Base-by-base conservation (phyloP, 768 basidiomycete species). In the Phanerochaete carnosa region DNA sequence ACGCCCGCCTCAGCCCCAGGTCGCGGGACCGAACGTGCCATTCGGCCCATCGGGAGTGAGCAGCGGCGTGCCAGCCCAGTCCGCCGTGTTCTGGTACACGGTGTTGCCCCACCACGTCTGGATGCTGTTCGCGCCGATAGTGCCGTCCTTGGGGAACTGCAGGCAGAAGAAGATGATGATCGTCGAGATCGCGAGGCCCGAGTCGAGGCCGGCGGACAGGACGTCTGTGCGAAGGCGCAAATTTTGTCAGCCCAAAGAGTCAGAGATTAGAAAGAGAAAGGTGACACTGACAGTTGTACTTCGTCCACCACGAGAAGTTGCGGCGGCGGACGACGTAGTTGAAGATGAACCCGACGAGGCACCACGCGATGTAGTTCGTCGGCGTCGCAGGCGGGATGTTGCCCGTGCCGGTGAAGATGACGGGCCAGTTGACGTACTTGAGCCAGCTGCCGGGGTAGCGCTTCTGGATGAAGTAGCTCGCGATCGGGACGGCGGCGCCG, bases 101-200 rank as follows among this genome's bases (percentile, higher is more conserved):
- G 74, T 81, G 62, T 90, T 90, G 12, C 89, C 90, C 89, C 88
- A 90, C 90, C 89, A 91, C 2, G 62, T 55, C 61, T 82, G 81
- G 45, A 91, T 69, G 7, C 61, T 85, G 33, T 75, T 73, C 12
- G 67, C 4, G 6, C 86, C 89, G 62, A 90, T 88, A 12, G 72
- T 73, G 2, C 88, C 87, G 58, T 88, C 79, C 59, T 63, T 63
- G 1, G 88, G 89, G 65, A 83, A 89, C 71, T 90, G 84, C n/a
- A 89, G 76, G 37, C 68, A 64, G 70, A 87, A 86, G 74, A 84
- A 87, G 45, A 88, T 79, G 50, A 84, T 25, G 26, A 89, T 73
- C 2, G 80, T 72, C 23, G 80, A 72, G 19, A 89, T 64, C 0
- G 87, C 87, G 9, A 88, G 75, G n/a, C 89, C 88, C 15, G 88